A percentile compares a stretch with the other conserved stretches of the same genome.
Evolutionary conservation across 2,329 filamentous ascomycete species (phyloP).

Genomic region (Exophiala lecanii-corni): DNA sequence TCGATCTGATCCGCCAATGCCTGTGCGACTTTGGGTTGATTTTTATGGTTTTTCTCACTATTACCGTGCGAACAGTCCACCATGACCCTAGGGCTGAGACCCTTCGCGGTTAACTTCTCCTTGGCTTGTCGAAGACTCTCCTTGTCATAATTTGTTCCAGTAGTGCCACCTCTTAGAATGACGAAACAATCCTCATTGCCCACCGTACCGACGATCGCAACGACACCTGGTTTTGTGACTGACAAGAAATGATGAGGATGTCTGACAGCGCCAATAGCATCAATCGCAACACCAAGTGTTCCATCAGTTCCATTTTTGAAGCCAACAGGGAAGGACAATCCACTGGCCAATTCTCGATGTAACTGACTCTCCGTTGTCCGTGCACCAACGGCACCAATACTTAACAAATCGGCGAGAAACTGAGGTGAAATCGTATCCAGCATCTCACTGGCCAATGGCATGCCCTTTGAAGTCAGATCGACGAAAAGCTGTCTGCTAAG

Average conservation of each 20-base stretch:
- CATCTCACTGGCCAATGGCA: conserved; percentile 98
- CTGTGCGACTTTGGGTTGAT: conserved; percentile 90
- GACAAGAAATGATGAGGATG: conserved; percentile 88
- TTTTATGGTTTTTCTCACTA: conserved; percentile 94
- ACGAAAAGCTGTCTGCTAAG: conserved; percentile 90
- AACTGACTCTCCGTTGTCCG: conserved; percentile 95
- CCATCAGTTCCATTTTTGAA: conserved; percentile 99
- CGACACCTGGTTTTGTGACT: conserved; percentile 91
- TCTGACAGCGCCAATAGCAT: conserved; percentile 75
- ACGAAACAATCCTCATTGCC: conserved; percentile 98
- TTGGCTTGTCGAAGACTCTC: conserved; percentile 75
- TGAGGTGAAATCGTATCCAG: conserved; percentile 97
- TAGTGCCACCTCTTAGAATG: conserved; percentile 85
- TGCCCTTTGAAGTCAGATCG: conserved; percentile 77
- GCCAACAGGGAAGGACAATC: conserved; percentile 93
- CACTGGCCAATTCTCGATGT: conserved; percentile 91
- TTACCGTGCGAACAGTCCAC: conserved; percentile 98
- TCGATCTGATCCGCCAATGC: conserved; percentile 78
- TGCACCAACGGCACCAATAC: conserved; percentile 89
- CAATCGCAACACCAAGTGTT: conserved; percentile 82
- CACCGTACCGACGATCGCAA: conserved; percentile 85
- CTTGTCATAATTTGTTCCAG: conserved; percentile 89
- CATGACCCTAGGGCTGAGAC: conserved; percentile 87
- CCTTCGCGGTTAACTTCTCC: conserved; percentile 74
- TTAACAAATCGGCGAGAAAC: conserved; percentile 94